Base-by-base conservation (phyloP, 2,329 filamentous ascomycete genomes). In the Sarocladium strictum region DNA sequence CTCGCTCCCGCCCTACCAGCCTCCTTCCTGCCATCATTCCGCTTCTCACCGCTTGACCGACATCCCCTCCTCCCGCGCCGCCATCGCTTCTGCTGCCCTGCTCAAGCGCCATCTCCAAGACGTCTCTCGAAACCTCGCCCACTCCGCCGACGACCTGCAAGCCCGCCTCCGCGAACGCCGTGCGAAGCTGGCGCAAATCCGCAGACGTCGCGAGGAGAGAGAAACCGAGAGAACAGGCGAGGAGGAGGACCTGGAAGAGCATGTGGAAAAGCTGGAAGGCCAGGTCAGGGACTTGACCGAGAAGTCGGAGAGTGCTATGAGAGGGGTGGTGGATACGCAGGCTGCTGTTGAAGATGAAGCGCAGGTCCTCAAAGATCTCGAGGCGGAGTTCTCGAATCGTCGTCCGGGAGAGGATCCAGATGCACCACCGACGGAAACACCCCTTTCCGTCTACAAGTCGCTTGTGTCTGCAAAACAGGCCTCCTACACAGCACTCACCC, bases 301-400 rank as follows among this genome's bases (percentile, higher is more conserved):
- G 9, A 65, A 69, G 3, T 72, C 75, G 6, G 80, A 84, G 60
- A 61, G 64, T 19, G 71, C 74, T 0, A 64, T 80, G 27, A 74
- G 80, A 12, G 63, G 70, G 33, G 64, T 77, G 11, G 75, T 84
- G 26, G 81, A 84, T 59, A 63, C 70, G 52, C 72, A 69, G 54
- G 72, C 70, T 40, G 75, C 75, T 58, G 64, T 82, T 2, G 73
- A 81, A 57, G 79, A 84, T 55, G 71, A 78, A 51, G 64, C 62
- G 37, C 64, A 60, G 6, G 66, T 78, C 17, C 60, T 78, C 12
- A 62, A 61, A 2, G 69, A 66, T 11, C 63, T 76, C 38, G 62
- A 65, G 53, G 66, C 66, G 29, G 58, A 64, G 12, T 63, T 64
- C 3, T 40, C 56, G 43, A 57, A 53, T 24, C 26, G 55, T 40